A percentile compares a stretch with the other conserved stretches of the same genome.
Evolutionary conservation across 257 asterid genomes (phyloP).

Genomic region (Solanum infundibuliforme): DNA sequence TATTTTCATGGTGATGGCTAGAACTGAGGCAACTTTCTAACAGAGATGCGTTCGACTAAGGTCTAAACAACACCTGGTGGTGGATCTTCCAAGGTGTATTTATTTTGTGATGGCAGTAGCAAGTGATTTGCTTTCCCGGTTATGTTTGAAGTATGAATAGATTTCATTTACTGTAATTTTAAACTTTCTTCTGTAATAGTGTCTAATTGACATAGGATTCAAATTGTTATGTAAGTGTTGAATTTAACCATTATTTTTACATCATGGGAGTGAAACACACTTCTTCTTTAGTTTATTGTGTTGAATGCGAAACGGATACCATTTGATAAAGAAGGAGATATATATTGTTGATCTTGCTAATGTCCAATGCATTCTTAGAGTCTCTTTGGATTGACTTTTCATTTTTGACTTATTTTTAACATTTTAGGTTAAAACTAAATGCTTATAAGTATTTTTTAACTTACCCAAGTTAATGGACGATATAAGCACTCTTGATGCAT

Average conservation of each 20-base stretch:
- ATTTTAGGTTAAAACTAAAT: too few species aligned
- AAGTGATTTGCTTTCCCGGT: not conserved
- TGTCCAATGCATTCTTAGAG: too few species aligned
- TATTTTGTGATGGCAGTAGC: constrained; percentile 49
- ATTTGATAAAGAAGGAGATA: not conserved
- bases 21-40: constrained; percentile 63
- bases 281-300: not conserved
- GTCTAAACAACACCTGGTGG: not conserved
- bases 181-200: not conserved
- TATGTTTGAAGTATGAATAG: not conserved
- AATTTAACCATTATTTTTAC: not conserved
- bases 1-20: constrained; percentile 56
- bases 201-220: not conserved
- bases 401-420: too few species aligned
- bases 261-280: not conserved
- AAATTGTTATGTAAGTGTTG: not conserved
- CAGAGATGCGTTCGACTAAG: constrained; percentile 5
- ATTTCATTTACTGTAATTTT: not conserved
- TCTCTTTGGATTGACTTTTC: too few species aligned
- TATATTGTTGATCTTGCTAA: too few species aligned
- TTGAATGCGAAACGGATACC: not conserved
- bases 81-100: constrained; percentile 17
- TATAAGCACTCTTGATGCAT: too few species aligned
- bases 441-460: too few species aligned
- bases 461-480: too few species aligned